These are phyloP conservation scores for Ophiostoma piceae DNA, from an alignment of 2,329 filamentous ascomycete species.

Conservation along the genomic window DNA sequence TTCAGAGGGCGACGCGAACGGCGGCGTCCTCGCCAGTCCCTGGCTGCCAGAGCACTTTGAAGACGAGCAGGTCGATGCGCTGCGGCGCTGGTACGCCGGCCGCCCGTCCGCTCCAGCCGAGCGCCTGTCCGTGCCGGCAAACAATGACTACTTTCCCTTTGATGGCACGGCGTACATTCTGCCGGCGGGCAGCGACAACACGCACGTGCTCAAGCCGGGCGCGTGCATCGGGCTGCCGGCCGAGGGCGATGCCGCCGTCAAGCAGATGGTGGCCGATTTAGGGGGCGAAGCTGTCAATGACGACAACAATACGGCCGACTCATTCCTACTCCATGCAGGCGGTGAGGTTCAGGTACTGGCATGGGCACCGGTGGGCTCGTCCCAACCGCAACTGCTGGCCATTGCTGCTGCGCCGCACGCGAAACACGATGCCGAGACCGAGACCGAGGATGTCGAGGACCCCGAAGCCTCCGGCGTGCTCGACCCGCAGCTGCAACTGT, in stretches of 20 bases:
- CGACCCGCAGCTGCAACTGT: not conserved
- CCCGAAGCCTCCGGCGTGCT: not conserved
- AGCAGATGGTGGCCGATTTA: not conserved
- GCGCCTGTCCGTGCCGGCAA: not conserved
- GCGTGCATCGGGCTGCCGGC: slow-evolving; percentile 8
- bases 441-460: too few species aligned
- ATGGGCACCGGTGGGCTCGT: slow-evolving; percentile 44
- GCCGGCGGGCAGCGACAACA: not conserved
- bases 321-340: slow-evolving; percentile 42
- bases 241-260: slow-evolving; percentile 21
- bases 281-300: not conserved
- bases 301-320: not conserved
- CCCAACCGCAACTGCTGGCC: slow-evolving; percentile 41
- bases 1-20: slow-evolving; percentile 18
- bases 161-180: not conserved
- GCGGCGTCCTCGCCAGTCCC: slow-evolving; percentile 35
- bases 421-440: slow-evolving; percentile 42
- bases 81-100: slow-evolving; percentile 31
- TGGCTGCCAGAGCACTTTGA: slow-evolving; percentile 40
- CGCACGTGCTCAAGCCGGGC: slow-evolving; percentile 3
- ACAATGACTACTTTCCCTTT: not conserved
- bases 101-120: not conserved
- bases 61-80: slow-evolving; percentile 33
- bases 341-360: slow-evolving; percentile 49
- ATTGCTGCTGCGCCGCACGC: slow-evolving; percentile 47